phyloP scores from a whole-genome alignment of 2,329 filamentous ascomycete genomes.

The Xylaria sp. region DNA sequence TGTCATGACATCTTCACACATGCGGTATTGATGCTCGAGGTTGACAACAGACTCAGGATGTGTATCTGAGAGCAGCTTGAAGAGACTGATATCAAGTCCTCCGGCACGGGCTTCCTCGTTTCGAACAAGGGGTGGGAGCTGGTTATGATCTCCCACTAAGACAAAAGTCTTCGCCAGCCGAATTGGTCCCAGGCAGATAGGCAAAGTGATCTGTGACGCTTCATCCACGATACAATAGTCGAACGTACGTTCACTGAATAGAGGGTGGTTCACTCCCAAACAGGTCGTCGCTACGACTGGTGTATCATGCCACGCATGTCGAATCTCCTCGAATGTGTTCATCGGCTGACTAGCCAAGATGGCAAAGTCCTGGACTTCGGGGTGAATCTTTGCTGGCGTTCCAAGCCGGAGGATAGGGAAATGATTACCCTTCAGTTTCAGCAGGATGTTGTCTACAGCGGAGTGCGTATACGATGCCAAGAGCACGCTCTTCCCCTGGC shows the following conservation, averaged over 20 bases:
- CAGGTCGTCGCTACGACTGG: conserved; percentile 94
- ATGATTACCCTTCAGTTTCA: conserved; percentile 78
- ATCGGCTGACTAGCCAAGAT: conserved; percentile 70
- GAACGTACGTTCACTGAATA: conserved; percentile 85
- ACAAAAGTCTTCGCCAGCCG: conserved; percentile 90
- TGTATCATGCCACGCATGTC: conserved; percentile 75
- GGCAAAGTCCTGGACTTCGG: conserved; percentile 80
- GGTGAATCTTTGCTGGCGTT: conserved; percentile 77
- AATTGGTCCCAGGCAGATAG: conserved; percentile 89
- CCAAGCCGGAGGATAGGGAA: conserved; percentile 82
- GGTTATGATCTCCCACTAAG: conserved; percentile 92
- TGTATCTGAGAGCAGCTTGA: conserved; percentile 84
- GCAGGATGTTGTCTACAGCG: conserved; percentile 93
- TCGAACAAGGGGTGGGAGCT: conserved; percentile 88
- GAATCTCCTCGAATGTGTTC: conserved; percentile 75
- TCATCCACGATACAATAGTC: conserved; percentile 99
- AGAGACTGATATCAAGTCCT: conserved; percentile 86
- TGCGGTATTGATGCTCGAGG: conserved; percentile 93
- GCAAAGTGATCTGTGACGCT: conserved; percentile 93
- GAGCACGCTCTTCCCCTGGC: conserved; percentile 86
- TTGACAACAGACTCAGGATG: conserved; percentile 86
- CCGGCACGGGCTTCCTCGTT: conserved; percentile 82
- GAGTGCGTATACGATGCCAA: conserved; percentile 96
- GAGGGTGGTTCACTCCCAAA: conserved; percentile 78
- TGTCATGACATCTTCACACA: conserved; percentile 96